Base-by-base conservation (phyloP, 805 yeast species). In the Saccharomycopsis sp. region DNA sequence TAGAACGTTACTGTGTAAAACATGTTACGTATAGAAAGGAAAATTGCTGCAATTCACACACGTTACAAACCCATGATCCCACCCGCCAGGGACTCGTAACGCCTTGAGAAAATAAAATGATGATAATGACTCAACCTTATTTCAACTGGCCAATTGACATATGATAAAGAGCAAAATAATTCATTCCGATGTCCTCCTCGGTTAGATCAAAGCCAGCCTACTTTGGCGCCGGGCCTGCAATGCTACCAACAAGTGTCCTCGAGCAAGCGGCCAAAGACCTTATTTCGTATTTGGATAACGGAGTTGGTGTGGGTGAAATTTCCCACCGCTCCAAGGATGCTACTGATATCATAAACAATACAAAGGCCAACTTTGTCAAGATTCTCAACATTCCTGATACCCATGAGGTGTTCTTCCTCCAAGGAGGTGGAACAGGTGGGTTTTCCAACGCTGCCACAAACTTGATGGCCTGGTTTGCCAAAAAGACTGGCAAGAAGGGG, bases 161-260 rank as follows among this genome's bases (percentile, higher is more conserved):
- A n/a, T n/a, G n/a, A n/a, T n/a, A n/a, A n/a, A n/a, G n/a, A n/a
- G n/a, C n/a, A n/a, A n/a, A n/a, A 25, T 25, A 25, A 10, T 10
- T 25, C 27, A 9, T 25, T n/a, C 27, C 27, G 12, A 25, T n/a
- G n/a, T 25, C 27, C 9, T 25, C 12, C 27, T n/a, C n/a, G 12
- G 27, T n/a, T n/a, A 75, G 89, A 65, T 77, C 69, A 58, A 78
- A 77, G 54, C 86, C 87, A 42, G 66, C 74, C 55, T 84, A 92
- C 59, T 92, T 86, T 55, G 98, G 97, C 43, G 97, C 99, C n/a
- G 99, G 99, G 10, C 99, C 99, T 36, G 98, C 98, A 1, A 71
- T 79, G 39, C 68, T 92, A 33, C 96, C 97, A 25, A 77, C 89
- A 3, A 55, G 62, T 3, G 97, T 89, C 2, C 70, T 92, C 41